Percentiles rank a stretch among this genome's conserved stretches.
These are phyloP conservation scores for Saccharomyces jurei DNA, from an alignment of 805 yeast species.

Conservation along the genomic window DNA sequence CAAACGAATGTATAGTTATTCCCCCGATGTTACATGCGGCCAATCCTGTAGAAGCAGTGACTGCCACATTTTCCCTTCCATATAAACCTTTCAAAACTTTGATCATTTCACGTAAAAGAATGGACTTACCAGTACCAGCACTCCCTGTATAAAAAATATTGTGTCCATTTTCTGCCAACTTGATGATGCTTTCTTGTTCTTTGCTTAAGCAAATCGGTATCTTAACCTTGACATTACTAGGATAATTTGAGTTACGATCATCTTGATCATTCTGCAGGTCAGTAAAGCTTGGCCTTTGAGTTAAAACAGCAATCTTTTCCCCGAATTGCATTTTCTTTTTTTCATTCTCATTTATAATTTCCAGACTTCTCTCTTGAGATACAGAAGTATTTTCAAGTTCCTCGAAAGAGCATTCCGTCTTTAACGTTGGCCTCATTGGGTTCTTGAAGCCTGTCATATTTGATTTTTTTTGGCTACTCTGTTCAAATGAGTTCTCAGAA, in stretches of 20 bases:
- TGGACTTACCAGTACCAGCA: conserved; percentile 97
- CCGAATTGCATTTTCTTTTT: conserved; percentile 10
- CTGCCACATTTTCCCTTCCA: conserved; percentile 49
- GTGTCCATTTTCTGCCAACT: conserved; percentile 53
- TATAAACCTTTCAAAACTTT: conserved; percentile 41
- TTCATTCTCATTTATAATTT: conserved; percentile 7
- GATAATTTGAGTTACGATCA: conserved; percentile 9
- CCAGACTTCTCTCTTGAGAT: conserved; percentile 3
- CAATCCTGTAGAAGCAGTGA: conserved; percentile 78
- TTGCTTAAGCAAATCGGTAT: conserved; percentile 35
- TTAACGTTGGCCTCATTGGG: not conserved
- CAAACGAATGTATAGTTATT: conserved; percentile 63
- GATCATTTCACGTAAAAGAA: conserved; percentile 61
- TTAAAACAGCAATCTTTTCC: conserved; percentile 25
- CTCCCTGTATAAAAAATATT: conserved; percentile 92
- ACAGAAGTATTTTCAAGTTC: not conserved
- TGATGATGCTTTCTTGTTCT: conserved; percentile 61
- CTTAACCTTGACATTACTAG: conserved; percentile 21
- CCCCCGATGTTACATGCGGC: conserved; percentile 83
- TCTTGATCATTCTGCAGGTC: conserved; percentile 7
- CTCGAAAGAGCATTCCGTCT: not conserved
- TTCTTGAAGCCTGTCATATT: not conserved
- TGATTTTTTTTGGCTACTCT: not conserved
- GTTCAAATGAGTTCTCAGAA: not conserved
- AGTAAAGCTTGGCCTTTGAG: conserved; percentile 23